phyloP scores from a whole-genome alignment of 2,329 filamentous ascomycete species.

The Rachicladosporium sp. region DNA sequence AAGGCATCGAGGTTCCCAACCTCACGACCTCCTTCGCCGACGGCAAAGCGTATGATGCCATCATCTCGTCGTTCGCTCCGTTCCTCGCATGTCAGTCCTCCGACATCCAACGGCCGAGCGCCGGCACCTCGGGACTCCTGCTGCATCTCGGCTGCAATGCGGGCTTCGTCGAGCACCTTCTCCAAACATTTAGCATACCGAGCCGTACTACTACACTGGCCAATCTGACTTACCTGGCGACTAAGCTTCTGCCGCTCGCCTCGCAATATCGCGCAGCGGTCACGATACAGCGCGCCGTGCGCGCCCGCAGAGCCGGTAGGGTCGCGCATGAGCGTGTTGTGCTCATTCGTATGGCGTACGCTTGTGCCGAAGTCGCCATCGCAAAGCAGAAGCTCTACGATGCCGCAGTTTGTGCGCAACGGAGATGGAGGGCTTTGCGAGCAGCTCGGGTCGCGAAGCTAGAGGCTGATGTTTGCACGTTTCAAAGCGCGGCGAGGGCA shows the following conservation, averaged over 20 bases:
- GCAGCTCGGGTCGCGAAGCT: slow-evolving; percentile 24
- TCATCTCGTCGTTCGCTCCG: slow-evolving; percentile 45
- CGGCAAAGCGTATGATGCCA: slow-evolving; percentile 40
- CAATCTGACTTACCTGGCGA: slow-evolving; percentile 47
- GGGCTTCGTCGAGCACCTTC: slow-evolving; percentile 35
- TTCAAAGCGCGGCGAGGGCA: slow-evolving; percentile 33
- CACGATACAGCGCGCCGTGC: slow-evolving; percentile 41
- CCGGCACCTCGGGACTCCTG: neutral
- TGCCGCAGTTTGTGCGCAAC: slow-evolving; percentile 33
- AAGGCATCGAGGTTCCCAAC: slow-evolving; percentile 38
- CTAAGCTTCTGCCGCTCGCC: slow-evolving; percentile 42
- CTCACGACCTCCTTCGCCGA: slow-evolving; percentile 48
- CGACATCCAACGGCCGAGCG: slow-evolving; percentile 2
- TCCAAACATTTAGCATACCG: slow-evolving; percentile 31
- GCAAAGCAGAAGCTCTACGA: slow-evolving; percentile 28
- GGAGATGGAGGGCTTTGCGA: slow-evolving; percentile 30
- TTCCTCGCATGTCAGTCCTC: slow-evolving; percentile 22
- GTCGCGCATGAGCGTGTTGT: slow-evolving; percentile 23
- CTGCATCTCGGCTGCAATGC: slow-evolving; percentile 27
- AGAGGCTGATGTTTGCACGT: slow-evolving; percentile 25
- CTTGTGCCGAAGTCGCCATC: slow-evolving; percentile 37
- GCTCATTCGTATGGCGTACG: slow-evolving; percentile 30
- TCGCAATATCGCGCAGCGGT: slow-evolving; percentile 38
- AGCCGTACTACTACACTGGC: slow-evolving; percentile 43
- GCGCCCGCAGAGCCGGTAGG: slow-evolving; percentile 23